Evolutionary conservation across 192 early-diverging fungal genomes (phyloP), one percentile per base, ranked within the genome.

Genomic region (Coemansia sp.): DNA sequence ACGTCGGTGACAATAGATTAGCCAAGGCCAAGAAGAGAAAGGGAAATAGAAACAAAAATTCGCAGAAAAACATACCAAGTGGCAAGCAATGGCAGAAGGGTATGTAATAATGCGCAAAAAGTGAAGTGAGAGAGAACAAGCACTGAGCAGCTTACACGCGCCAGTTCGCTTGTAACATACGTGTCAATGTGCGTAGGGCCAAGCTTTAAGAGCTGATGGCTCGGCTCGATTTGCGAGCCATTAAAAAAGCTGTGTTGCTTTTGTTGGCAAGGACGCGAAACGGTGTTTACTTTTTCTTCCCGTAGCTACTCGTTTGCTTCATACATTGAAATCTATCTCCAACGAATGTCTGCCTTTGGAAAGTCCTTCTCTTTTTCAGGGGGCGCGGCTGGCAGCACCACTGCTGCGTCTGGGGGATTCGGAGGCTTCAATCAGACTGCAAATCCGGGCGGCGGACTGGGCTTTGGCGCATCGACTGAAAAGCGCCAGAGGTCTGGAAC

Each of bases 331-430:
- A 37, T 56, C 28, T 35, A 31, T 21, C 34, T 2, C 36, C 21
- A 14, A 56, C 16, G 35, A 56, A 79, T 79, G 77, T 59, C 77
- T 24, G 53, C 60, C 23, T 71, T 74, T 43, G 71, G 71, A 23
- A 79, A 79, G 56, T 71, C 71, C 7, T 73, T 79, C 42, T 79
- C 77, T 40, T 79, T 79, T 40, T 74, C 77, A 10, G 66, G 69
- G 20, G 72, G 76, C 3, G 42, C 70, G 6, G 13, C 67, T 39
- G 65, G 55, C 45, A 33, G 53, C 36, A 36, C 21, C 14, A 38
- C 48, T 23, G 62, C 60, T 10, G 48, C 61, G 13, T 13, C 63
- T 8, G 70, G 67, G 40, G 59, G 68, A 16, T 74, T 74, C 67
- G 71, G 77, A 43, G 61, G 34, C 34, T 66, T 65, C 34, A 70